Evolutionary conservation across 2,329 filamentous ascomycete genomes (phyloP).

Genomic region (Dothistroma septosporum): DNA sequence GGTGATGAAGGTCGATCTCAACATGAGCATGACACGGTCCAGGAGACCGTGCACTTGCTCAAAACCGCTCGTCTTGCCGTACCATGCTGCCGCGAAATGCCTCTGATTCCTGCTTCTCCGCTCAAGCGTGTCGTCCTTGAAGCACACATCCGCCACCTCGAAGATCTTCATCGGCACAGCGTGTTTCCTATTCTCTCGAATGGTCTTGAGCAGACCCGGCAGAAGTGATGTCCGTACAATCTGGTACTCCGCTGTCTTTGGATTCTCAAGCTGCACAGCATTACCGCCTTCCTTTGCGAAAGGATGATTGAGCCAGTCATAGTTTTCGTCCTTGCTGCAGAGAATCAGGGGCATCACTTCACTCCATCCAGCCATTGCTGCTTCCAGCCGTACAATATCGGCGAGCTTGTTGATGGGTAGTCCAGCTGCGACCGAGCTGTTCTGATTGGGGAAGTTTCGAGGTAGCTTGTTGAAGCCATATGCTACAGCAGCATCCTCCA

Average conservation of each 20-base stretch:
- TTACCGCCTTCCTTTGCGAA: conserved; percentile 67
- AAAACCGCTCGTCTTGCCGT: conserved; percentile 90
- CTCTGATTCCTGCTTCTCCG: conserved; percentile 87
- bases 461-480: conserved; percentile 98
- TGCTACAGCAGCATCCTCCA: conserved; percentile 95
- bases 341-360: conserved; percentile 95
- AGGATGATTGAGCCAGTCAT: conserved; percentile 79
- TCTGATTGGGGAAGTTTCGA: conserved; percentile 78
- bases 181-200: conserved; percentile 88
- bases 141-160: conserved; percentile 83
- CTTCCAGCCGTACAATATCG: conserved; percentile 84
- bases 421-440: conserved; percentile 79
- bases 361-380: conserved; percentile 90
- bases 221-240: conserved; percentile 83
- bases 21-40: conserved; percentile 88
- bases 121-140: conserved; percentile 79
- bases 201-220: conserved; percentile 86
- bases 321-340: conserved; percentile 98
- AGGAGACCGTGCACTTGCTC: conserved; percentile 92
- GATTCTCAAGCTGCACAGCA: conserved; percentile 81
- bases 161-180: conserved; percentile 86
- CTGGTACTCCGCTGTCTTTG: conserved; percentile 90
- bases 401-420: conserved; percentile 89
- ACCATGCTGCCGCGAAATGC: conserved; percentile 94
- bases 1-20: conserved; percentile 75